Conservation (phyloP, 2,329 filamentous ascomycete genomes). For the Aspergillus sojae region DNA sequence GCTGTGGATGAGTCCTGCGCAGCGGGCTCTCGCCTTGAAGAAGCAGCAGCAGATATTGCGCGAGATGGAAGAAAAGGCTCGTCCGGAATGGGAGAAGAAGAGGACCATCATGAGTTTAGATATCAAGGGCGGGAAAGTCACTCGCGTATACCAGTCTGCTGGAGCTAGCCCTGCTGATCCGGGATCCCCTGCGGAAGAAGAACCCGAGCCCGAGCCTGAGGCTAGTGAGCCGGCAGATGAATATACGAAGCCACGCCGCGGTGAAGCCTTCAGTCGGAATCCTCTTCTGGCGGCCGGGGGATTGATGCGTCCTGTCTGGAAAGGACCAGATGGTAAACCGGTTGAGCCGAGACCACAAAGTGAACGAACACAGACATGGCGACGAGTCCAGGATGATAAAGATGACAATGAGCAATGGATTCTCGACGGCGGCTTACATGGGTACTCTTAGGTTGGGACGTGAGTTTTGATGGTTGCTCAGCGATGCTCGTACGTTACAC, state of each 20-base stretch:
- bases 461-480: not conserved
- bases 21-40: constrained; percentile 80
- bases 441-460: constrained; percentile 26
- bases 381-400: constrained; percentile 50
- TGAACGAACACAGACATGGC: constrained; percentile 47
- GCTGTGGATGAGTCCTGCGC: constrained; percentile 83
- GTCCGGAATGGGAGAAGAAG: constrained; percentile 87
- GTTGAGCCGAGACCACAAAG: constrained; percentile 25
- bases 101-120: constrained; percentile 84
- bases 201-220: constrained; percentile 33
- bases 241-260: constrained; percentile 22
- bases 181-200: constrained; percentile 19
- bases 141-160: constrained; percentile 53
- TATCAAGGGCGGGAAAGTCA: constrained; percentile 74
- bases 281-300: constrained; percentile 48
- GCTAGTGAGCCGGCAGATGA: constrained; percentile 13
- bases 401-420: constrained; percentile 54
- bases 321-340: constrained; percentile 34
- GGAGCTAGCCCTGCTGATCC: constrained; percentile 27
- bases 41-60: constrained; percentile 80
- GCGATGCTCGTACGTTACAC: not conserved
- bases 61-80: constrained; percentile 83
- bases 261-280: constrained; percentile 47
- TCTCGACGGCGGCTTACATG: constrained; percentile 47
- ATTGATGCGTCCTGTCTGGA: constrained; percentile 50